Evolutionary conservation across 495 filamentous ascomycete genomes (phyloP).

Genomic region (Hypoxylon crocopeplum): DNA sequence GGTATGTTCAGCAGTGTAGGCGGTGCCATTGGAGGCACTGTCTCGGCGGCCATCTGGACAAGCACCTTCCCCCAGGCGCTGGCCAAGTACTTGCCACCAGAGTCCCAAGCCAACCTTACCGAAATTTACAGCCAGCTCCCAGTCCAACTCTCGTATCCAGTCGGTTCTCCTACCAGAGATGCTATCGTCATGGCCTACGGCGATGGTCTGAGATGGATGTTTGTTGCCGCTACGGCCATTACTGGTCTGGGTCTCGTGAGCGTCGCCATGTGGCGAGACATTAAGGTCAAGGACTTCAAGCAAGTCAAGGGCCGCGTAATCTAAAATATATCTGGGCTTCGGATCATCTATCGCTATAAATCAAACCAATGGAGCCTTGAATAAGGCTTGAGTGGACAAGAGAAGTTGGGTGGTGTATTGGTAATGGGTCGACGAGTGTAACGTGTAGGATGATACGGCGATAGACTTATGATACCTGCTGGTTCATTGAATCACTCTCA

Average conservation of each 20-base stretch:
- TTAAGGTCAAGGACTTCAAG: constrained; percentile 62
- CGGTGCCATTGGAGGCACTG: constrained; percentile 65
- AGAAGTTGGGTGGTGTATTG: constrained; percentile 1
- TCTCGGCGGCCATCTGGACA: constrained; percentile 73
- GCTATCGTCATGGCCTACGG: constrained; percentile 66
- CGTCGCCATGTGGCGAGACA: constrained; percentile 60
- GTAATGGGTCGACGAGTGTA: constrained; percentile 8
- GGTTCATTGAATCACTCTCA: constrained; percentile 25
- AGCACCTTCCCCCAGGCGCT: constrained; percentile 63
- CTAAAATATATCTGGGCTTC: constrained; percentile 16
- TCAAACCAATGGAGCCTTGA: neutral
- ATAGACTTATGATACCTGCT: constrained; percentile 20
- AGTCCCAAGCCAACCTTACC: constrained; percentile 50
- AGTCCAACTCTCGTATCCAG: constrained; percentile 59
- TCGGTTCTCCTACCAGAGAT: constrained; percentile 56
- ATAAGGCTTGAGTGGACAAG: neutral
- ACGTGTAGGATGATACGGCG: constrained; percentile 15
- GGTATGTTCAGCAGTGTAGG: constrained; percentile 68
- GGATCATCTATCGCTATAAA: neutral
- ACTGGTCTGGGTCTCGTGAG: constrained; percentile 55
- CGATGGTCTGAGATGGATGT: constrained; percentile 60
- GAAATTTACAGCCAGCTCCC: constrained; percentile 61
- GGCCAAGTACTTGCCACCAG: constrained; percentile 61
- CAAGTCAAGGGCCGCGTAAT: constrained; percentile 44
- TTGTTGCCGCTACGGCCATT: constrained; percentile 60